These are phyloP conservation scores for Sarocladium strictum DNA, from an alignment of 2,329 filamentous ascomycete genomes.

Conservation along the genomic window DNA sequence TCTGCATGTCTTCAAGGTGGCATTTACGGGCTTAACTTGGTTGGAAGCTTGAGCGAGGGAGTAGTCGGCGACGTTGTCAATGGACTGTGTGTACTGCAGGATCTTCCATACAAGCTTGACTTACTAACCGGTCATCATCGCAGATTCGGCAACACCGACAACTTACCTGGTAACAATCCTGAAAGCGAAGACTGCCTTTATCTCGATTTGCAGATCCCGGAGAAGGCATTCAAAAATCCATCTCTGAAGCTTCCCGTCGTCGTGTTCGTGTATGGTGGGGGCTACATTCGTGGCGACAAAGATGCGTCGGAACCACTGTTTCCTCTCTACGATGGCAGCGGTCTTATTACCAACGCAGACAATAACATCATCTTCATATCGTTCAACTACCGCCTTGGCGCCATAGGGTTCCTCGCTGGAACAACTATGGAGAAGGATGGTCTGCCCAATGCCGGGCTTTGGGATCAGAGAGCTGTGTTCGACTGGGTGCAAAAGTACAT, in stretches of 20 bases:
- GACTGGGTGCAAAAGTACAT: constrained; percentile 42
- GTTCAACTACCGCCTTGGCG: constrained; percentile 32
- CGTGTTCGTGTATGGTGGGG: constrained; percentile 41
- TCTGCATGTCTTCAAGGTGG: constrained; percentile 15
- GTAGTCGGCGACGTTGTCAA: constrained; percentile 11
- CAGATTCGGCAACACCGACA: neutral
- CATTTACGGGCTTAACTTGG: constrained; percentile 8
- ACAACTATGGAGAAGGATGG: constrained; percentile 34
- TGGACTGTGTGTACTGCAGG: neutral
- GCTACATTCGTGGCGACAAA: constrained; percentile 36
- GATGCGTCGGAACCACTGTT: constrained; percentile 25
- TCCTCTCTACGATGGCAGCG: constrained; percentile 29
- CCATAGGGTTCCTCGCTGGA: constrained; percentile 32
- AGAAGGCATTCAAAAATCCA: constrained; percentile 29
- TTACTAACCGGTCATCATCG: neutral
- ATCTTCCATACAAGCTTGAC: constrained; percentile 9
- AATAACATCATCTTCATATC: constrained; percentile 28
- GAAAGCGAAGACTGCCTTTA: constrained; percentile 41
- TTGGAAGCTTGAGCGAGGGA: constrained; percentile 1
- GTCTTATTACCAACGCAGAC: constrained; percentile 3
- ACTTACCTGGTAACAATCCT: neutral
- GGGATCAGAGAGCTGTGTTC: constrained; percentile 34
- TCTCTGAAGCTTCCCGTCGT: constrained; percentile 34
- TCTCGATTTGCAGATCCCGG: constrained; percentile 42
- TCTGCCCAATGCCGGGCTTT: constrained; percentile 29